Percentiles rank a stretch among this genome's conserved stretches.
Conservation (phyloP, 2,329 filamentous ascomycete genomes). For the Talaromyces sp. region DNA sequence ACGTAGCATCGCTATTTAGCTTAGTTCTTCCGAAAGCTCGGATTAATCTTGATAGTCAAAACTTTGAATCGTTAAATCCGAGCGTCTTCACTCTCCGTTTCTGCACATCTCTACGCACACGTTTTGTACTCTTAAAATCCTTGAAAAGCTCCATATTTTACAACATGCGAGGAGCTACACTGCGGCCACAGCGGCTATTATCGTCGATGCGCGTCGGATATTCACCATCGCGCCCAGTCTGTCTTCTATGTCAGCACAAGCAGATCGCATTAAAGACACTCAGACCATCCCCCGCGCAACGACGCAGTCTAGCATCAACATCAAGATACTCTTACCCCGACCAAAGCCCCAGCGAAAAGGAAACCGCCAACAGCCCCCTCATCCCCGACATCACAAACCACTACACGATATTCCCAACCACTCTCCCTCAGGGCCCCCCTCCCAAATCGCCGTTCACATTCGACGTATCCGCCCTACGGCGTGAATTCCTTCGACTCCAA, state of each 20-base stretch:
- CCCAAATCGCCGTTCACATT: constrained; percentile 73
- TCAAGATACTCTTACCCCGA: neutral
- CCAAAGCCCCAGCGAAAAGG: neutral
- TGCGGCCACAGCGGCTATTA: constrained; percentile 7
- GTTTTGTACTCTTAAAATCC: neutral
- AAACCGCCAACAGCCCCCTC: neutral
- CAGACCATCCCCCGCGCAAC: neutral
- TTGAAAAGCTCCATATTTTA: too few species aligned
- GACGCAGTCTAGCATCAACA: constrained; percentile 5
- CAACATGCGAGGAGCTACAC: constrained; percentile 7
- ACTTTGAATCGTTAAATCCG: neutral
- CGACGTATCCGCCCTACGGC: constrained; percentile 65
- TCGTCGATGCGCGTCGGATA: neutral
- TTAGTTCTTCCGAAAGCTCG: neutral
- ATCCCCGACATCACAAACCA: constrained; percentile 54
- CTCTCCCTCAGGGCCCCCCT: constrained; percentile 73
- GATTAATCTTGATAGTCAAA: neutral
- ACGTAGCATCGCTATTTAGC: neutral
- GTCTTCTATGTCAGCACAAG: constrained; percentile 12
- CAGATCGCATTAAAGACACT: neutral
- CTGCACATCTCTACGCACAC: too few species aligned
- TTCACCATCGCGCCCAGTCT: neutral
- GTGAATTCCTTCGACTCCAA: constrained; percentile 85
- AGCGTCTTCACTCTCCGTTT: neutral
- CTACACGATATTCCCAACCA: constrained; percentile 84